Conservation (phyloP, 768 basidiomycete species). For the Botryobasidium botryosum region DNA sequence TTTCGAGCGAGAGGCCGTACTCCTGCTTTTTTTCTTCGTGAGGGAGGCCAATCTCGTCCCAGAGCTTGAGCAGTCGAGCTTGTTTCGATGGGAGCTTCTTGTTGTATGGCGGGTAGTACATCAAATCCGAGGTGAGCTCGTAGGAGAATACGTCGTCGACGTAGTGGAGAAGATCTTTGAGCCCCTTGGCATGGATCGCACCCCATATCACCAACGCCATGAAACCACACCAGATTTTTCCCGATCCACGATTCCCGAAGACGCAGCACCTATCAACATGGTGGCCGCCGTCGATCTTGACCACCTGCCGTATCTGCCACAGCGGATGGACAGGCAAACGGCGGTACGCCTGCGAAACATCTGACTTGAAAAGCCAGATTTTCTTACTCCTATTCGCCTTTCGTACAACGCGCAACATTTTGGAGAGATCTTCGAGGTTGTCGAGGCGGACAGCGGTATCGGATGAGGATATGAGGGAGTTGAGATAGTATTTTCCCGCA, state of each 20-base stretch:
- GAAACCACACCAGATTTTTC: constrained; percentile 19
- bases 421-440: constrained; percentile 21
- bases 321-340: constrained; percentile 24
- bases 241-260: constrained; percentile 21
- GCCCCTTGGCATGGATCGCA: too few species aligned
- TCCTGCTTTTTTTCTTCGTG: constrained; percentile 10
- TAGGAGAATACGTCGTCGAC: constrained; percentile 1
- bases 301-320: constrained; percentile 28
- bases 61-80: constrained; percentile 7
- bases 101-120: constrained; percentile 8
- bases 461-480: constrained; percentile 21
- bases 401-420: not conserved
- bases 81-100: constrained; percentile 3
- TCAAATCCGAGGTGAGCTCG: not conserved
- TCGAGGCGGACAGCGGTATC: constrained; percentile 20
- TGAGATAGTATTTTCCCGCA: constrained; percentile 21
- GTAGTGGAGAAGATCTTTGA: too few species aligned
- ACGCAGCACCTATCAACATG: constrained; percentile 21
- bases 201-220: constrained; percentile 25
- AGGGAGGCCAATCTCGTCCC: constrained; percentile 9
- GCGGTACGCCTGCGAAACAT: constrained; percentile 24
- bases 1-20: constrained; percentile 1
- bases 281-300: constrained; percentile 15
- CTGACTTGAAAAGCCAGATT: constrained; percentile 20
- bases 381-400: constrained; percentile 4